These are phyloP conservation scores for Jaltomata sinuosa DNA, from an alignment of 257 asterid genomes.

Conservation along the genomic window DNA sequence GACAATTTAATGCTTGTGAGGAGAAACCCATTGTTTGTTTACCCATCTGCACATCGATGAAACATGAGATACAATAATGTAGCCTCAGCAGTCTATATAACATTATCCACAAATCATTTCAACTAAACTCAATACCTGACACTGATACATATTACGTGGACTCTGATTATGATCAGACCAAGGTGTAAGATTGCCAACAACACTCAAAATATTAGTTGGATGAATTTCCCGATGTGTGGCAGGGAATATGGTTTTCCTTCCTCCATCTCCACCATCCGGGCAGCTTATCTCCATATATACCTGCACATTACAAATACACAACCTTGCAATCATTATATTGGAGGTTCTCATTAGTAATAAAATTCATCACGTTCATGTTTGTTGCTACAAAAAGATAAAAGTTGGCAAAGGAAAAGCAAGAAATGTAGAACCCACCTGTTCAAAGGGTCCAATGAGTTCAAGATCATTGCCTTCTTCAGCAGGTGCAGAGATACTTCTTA, in stretches of 20 bases:
- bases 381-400: neutral
- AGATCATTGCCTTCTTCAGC: conserved; percentile 56
- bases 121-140: conserved; percentile 53
- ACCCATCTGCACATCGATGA: conserved; percentile 56
- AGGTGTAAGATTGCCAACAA: conserved; percentile 93
- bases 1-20: conserved; percentile 62
- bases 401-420: neutral
- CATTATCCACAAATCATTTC: neutral
- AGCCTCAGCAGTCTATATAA: neutral
- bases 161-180: conserved; percentile 99
- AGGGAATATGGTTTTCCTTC: conserved; percentile 65
- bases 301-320: conserved; percentile 24
- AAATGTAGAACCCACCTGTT: conserved; percentile 43
- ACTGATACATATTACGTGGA: conserved; percentile 99
- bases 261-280: conserved; percentile 94
- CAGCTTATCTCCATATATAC: conserved; percentile 98
- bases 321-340: conserved; percentile 5
- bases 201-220: conserved; percentile 90
- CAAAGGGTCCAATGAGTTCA: conserved; percentile 92
- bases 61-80: neutral
- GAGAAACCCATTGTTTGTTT: conserved; percentile 98
- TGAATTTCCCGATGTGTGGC: conserved; percentile 96
- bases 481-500: conserved; percentile 47
- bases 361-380: neutral
- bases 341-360: neutral